phyloP scores from a whole-genome alignment of 1,284 basidiomycete genomes.

The Rhodofomes roseus region DNA sequence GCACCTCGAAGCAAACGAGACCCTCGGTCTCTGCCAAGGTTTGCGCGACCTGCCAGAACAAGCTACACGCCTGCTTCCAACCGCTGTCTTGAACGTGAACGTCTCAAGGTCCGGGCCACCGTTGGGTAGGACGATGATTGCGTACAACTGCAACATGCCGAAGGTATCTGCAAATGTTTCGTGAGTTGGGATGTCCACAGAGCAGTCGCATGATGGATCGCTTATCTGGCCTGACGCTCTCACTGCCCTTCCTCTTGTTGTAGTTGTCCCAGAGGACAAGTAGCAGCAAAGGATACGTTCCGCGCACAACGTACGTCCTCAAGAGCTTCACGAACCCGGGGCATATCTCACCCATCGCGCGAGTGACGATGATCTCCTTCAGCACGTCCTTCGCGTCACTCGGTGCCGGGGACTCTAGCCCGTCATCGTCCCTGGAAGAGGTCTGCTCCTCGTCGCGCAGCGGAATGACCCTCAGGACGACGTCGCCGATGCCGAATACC shows the following conservation, averaged over 20 bases:
- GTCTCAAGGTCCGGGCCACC: conserved; percentile 88
- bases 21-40: conserved; percentile 78
- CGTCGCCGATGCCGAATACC: conserved; percentile 86
- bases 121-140: conserved; percentile 85
- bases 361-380: conserved; percentile 86
- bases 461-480: conserved; percentile 87
- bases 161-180: conserved; percentile 84
- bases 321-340: conserved; percentile 76
- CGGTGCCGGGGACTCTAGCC: conserved; percentile 59
- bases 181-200: not conserved
- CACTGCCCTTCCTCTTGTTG: conserved; percentile 65
- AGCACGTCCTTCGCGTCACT: conserved; percentile 75
- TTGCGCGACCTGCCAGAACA: conserved; percentile 89
- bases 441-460: conserved; percentile 60
- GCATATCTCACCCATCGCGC: conserved; percentile 70
- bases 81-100: conserved; percentile 53
- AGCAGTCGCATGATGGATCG: not conserved
- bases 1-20: conserved; percentile 81
- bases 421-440: conserved; percentile 39
- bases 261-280: conserved; percentile 88
- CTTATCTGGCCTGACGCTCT: conserved; percentile 84
- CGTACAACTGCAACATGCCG: conserved; percentile 74
- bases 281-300: conserved; percentile 76
- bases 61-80: conserved; percentile 83
- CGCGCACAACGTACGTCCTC: conserved; percentile 82